Evolutionary conservation across 768 basidiomycete genomes (phyloP), one percentile per base, ranked within the genome.

Genomic region (Suillus ampliporus): DNA sequence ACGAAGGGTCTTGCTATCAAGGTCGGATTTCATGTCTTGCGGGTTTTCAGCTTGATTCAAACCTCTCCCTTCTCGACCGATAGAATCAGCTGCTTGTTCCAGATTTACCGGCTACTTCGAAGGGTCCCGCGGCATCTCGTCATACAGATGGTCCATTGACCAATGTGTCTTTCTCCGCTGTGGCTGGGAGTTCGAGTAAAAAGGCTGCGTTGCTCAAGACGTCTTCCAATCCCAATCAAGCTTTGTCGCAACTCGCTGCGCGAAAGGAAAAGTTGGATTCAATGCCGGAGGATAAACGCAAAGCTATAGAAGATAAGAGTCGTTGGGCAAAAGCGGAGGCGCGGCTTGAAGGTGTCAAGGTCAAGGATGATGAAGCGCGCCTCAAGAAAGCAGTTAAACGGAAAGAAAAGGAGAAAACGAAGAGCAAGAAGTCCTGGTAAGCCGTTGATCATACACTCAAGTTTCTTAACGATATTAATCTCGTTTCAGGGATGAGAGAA

Each of bases 371-470:
- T 68, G 94, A 94, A 72, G 73, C 68, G 1, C 80, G 89, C 50
- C 75, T 99, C 70, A 98, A 97, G 81, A 98, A 97, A 80, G 95
- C 95, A 46, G 88, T 86, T 9, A 99, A 97, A 82, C 82, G 92
- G 74, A 89, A 92, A 66, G 97, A 97, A 77, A 96, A 97, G 75
- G 88, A 88, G 68, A 98, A 98, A 74, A 69, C 64, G 26, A 95
- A 92, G 80, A 88, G 88, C 63, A 92, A 91, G 74, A 91, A 90
- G 71, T 83, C 85, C 48, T 99, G 97, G 96, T 96, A 65, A 61
- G 89, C 79, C 15, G 44, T 4, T 37, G n/a, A 35, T 23, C 3
- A 31, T 38, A 17, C 5, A 6, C 2, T 43, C n/a, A n/a, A 13
- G 8, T 1, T 50, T 43, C 1, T 14, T 21, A 26, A 64, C 56